These are phyloP conservation scores for Macadamia integrifolia DNA, from an alignment of 164 flowering plant species.

Conservation along the genomic window DNA sequence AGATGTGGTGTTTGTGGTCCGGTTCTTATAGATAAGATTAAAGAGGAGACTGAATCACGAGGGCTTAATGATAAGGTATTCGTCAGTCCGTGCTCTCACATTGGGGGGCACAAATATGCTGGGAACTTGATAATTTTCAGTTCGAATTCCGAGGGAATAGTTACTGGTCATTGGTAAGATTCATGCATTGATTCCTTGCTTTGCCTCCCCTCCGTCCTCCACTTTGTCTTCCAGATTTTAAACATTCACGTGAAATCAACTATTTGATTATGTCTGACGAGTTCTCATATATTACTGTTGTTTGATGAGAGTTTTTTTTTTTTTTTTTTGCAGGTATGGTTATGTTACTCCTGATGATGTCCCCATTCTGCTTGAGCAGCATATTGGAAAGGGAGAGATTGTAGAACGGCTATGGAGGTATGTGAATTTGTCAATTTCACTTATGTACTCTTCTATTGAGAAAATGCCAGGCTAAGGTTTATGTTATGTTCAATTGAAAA, in stretches of 20 bases:
- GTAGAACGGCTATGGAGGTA: constrained; percentile 67
- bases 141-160: constrained; percentile 49
- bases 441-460: not conserved
- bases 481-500: not conserved
- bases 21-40: constrained; percentile 59
- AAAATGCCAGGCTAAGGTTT: not conserved
- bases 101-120: constrained; percentile 98
- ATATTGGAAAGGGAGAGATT: constrained; percentile 71
- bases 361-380: constrained; percentile 63
- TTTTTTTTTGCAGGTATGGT: constrained; percentile 65
- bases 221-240: not conserved
- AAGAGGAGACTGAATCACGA: constrained; percentile 54
- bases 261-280: not conserved
- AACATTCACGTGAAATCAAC: not conserved
- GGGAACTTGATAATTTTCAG: constrained; percentile 78
- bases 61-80: constrained; percentile 50
- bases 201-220: not conserved
- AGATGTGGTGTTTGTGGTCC: constrained; percentile 99
- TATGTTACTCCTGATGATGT: constrained; percentile 91
- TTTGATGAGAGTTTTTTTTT: not conserved
- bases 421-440: constrained; percentile 3
- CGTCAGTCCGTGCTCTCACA: constrained; percentile 79
- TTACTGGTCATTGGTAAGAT: constrained; percentile 78
- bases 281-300: not conserved
- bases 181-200: not conserved